Evolutionary conservation across 2,329 filamentous ascomycete genomes (phyloP).

Genomic region (Claviceps sp.): DNA sequence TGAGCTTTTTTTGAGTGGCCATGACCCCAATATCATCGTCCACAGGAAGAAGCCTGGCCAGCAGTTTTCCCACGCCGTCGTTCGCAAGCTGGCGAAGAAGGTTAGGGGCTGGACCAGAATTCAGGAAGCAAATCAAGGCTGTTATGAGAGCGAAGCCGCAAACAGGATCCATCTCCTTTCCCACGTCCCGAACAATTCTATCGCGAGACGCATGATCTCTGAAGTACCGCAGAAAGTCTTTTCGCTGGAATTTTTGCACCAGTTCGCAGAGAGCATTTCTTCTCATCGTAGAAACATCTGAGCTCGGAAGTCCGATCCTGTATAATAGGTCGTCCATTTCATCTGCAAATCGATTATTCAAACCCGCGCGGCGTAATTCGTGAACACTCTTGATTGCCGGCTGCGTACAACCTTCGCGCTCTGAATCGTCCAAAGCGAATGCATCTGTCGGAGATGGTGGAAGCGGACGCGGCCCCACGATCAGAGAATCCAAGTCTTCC

Average conservation of each 20-base stretch:
- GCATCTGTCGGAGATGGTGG: slow-evolving; percentile 13
- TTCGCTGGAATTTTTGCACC: slow-evolving; percentile 44
- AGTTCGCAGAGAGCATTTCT: slow-evolving; percentile 47
- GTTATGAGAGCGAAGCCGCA: slow-evolving; percentile 51
- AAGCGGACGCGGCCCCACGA: slow-evolving; percentile 11
- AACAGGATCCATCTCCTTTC: slow-evolving; percentile 44
- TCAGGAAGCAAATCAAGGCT: slow-evolving; percentile 48
- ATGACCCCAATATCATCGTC: slow-evolving; percentile 44
- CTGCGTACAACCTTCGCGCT: slow-evolving; percentile 28
- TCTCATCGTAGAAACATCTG: slow-evolving; percentile 35
- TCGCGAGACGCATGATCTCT: slow-evolving; percentile 60
- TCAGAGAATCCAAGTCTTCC: slow-evolving; percentile 10
- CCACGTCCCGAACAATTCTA: slow-evolving; percentile 50
- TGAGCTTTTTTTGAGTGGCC: slow-evolving; percentile 51
- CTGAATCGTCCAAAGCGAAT: slow-evolving; percentile 17
- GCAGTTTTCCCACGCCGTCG: slow-evolving; percentile 39
- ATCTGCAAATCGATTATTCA: slow-evolving; percentile 52
- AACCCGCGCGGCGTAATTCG: slow-evolving; percentile 51
- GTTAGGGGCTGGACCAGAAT: slow-evolving; percentile 45
- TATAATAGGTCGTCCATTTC: slow-evolving; percentile 52
- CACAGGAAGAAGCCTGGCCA: slow-evolving; percentile 40
- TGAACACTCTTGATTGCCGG: slow-evolving; percentile 49
- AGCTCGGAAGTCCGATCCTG: slow-evolving; percentile 39
- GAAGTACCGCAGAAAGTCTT: slow-evolving; percentile 55
- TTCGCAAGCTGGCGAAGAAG: slow-evolving; percentile 42